Conservation (phyloP, 768 basidiomycete species). For the Boletus reticuloceps region DNA sequence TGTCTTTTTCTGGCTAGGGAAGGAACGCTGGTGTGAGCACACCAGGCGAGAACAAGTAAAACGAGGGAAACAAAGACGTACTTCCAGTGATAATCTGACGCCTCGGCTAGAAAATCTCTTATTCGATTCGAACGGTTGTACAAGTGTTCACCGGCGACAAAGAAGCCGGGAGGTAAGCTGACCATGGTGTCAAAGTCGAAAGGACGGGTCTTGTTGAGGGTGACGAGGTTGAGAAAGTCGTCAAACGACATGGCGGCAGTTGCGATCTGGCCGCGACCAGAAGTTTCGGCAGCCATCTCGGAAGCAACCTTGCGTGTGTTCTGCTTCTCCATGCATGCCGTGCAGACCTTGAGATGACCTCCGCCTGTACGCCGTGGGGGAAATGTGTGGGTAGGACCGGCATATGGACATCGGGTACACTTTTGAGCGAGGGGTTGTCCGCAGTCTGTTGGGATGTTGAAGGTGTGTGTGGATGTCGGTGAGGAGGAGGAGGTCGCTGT, state of each 20-base stretch:
- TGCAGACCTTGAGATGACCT: conserved; percentile 33
- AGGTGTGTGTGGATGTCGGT: conserved; percentile 18
- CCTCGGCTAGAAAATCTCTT: conserved; percentile 33
- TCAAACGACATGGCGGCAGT: conserved; percentile 34
- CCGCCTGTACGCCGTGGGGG: conserved; percentile 31
- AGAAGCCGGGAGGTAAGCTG: conserved; percentile 31
- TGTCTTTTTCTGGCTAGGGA: conserved; percentile 32
- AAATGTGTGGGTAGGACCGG: conserved; percentile 27
- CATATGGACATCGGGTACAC: conserved; percentile 32
- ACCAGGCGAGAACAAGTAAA: not conserved
- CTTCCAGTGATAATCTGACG: conserved; percentile 37
- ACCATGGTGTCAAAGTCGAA: conserved; percentile 37
- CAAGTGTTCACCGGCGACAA: conserved; percentile 31
- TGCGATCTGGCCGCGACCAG: conserved; percentile 33
- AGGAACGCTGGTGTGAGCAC: not conserved
- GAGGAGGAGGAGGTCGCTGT: conserved; percentile 23
- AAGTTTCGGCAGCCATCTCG: conserved; percentile 26
- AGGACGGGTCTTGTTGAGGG: conserved; percentile 30
- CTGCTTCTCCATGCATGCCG: conserved; percentile 33
- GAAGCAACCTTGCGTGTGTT: conserved; percentile 33
- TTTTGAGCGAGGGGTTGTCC: conserved; percentile 24
- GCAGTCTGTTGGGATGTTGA: conserved; percentile 18
- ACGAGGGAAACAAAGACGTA: conserved; percentile 19
- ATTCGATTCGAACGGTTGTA: conserved; percentile 36
- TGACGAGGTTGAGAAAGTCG: conserved; percentile 33